Conservation (phyloP, 805 yeast genomes). For the Candida ipomoeae region DNA sequence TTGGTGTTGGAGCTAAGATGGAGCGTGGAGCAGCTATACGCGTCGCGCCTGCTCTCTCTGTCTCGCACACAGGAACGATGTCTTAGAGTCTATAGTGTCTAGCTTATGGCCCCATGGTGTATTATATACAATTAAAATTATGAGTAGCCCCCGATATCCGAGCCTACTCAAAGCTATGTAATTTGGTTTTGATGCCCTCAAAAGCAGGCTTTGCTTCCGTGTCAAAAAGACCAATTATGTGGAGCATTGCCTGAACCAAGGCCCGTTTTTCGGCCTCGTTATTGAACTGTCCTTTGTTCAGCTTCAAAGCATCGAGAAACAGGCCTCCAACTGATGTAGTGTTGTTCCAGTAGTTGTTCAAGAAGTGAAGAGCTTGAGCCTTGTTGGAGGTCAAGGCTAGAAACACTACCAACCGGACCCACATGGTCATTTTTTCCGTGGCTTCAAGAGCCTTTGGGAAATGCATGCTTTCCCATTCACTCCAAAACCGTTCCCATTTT, state of each 20-base stretch:
- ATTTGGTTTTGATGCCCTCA: conserved; percentile 5
- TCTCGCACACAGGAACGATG: neutral
- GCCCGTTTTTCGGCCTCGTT: conserved; percentile 22
- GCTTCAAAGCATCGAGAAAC: conserved; percentile 21
- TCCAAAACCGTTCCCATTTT: conserved; percentile 38
- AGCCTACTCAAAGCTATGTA: neutral
- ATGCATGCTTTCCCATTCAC: conserved; percentile 28
- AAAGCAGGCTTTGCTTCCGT: conserved; percentile 6
- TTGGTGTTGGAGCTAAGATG: neutral
- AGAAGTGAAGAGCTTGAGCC: conserved; percentile 25
- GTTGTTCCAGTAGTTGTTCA: conserved; percentile 28
- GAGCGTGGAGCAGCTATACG: neutral
- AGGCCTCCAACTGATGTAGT: conserved; percentile 22
- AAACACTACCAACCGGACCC: conserved; percentile 35
- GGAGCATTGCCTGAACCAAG: conserved; percentile 20
- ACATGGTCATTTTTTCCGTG: conserved; percentile 13
- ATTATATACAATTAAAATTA: neutral
- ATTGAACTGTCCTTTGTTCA: conserved; percentile 16
- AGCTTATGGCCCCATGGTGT: neutral
- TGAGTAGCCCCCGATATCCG: neutral
- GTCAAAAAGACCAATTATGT: conserved; percentile 17
- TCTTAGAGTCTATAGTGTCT: neutral
- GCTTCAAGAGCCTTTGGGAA: conserved; percentile 7
- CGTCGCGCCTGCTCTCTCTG: conserved; percentile 1
- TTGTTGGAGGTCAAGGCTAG: conserved; percentile 26